phyloP scores from a whole-genome alignment of 306 rosid species.

The Astragalus glycyphyllos region DNA sequence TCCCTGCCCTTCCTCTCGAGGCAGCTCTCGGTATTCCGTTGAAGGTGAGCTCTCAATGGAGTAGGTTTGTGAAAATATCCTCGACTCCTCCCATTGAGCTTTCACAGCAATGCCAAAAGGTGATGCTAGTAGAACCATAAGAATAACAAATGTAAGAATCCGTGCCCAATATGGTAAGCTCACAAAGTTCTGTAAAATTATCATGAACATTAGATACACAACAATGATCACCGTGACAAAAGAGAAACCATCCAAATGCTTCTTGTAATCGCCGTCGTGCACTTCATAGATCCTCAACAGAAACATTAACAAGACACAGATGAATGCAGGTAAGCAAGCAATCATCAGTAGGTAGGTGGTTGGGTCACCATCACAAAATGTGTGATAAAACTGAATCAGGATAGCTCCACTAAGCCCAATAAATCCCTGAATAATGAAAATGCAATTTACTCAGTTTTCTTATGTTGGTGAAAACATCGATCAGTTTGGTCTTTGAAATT shows the following conservation, averaged over 20 bases:
- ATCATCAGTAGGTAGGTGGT: constrained; percentile 70
- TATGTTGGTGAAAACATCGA: no score
- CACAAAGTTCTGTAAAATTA: constrained; percentile 57
- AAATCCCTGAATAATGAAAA: constrained; percentile 66
- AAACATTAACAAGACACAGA: constrained; percentile 62
- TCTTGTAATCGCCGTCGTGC: constrained; percentile 51
- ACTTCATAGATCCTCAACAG: constrained; percentile 68
- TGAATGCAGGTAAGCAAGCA: constrained; percentile 69
- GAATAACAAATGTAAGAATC: constrained; percentile 46
- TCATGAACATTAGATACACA: constrained; percentile 68
- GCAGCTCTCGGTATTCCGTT: constrained; percentile 54
- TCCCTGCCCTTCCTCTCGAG: constrained; percentile 46
- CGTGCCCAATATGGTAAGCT: constrained; percentile 61
- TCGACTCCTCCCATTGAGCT: constrained; percentile 58
- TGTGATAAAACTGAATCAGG: constrained; percentile 68
- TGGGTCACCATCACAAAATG: constrained; percentile 63
- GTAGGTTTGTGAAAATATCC: neutral
- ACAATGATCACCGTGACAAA: constrained; percentile 62
- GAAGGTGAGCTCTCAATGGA: constrained; percentile 41
- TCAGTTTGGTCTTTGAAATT: neutral
- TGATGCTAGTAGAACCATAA: constrained; percentile 60
- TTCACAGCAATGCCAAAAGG: constrained; percentile 71
- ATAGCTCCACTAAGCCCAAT: constrained; percentile 94
- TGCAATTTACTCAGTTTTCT: neutral
- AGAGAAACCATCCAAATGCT: constrained; percentile 70